These are phyloP conservation scores for Phascolomyces articulosus DNA, from an alignment of 371 early-diverging fungal species.

Conservation along the genomic window DNA sequence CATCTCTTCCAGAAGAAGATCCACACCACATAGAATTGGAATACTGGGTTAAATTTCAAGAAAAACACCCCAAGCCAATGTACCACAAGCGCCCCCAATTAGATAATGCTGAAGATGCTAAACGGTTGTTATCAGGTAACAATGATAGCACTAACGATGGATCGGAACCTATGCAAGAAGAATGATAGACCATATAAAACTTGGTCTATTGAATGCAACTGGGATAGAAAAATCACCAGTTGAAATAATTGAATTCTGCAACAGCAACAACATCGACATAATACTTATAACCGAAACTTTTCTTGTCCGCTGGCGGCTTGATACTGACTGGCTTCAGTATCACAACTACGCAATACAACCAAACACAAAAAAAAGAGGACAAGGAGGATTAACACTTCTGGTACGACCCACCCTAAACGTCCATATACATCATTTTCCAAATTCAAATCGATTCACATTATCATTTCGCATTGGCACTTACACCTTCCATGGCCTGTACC, in stretches of 20 bases:
- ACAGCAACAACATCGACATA: neutral
- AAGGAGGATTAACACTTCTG: slow-evolving; percentile 1
- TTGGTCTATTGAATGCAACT: slow-evolving; percentile 10
- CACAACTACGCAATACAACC: slow-evolving; percentile 1
- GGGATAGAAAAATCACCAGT: slow-evolving; percentile 1
- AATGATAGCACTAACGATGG: neutral
- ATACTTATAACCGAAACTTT: slow-evolving; percentile 7
- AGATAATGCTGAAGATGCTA: neutral
- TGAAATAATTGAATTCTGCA: neutral
- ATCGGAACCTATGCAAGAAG: slow-evolving; percentile 1
- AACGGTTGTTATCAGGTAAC: neutral
- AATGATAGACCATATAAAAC: slow-evolving; percentile 4
- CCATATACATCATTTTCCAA: neutral
- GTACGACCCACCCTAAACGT: neutral
- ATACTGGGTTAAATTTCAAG: neutral
- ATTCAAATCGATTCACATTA: neutral
- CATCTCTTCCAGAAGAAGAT: neutral
- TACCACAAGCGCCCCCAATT: neutral
- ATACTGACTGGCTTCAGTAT: slow-evolving; percentile 10
- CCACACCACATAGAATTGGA: neutral
- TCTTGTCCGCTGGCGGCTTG: neutral
- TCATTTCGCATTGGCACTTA: neutral
- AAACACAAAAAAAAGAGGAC: too few relatives aligned
- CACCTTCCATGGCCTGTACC: slow-evolving; percentile 3
- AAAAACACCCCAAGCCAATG: neutral